Evolutionary conservation across 2,329 filamentous ascomycete genomes (phyloP).

Genomic region (Sporothrix euskadiensis): DNA sequence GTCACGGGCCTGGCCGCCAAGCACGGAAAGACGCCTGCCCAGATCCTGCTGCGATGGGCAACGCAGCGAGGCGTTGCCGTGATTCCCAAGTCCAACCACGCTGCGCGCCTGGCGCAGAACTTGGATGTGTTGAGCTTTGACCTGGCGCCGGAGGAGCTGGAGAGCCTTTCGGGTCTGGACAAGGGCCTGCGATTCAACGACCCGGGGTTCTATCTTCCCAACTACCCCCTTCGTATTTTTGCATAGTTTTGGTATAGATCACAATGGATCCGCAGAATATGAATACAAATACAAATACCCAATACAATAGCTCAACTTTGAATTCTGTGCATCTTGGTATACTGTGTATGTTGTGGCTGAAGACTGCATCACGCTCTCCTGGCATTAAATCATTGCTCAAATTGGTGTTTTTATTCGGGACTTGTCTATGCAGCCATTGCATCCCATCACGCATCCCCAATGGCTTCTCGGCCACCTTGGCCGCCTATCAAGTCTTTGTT

Average conservation of each 20-base stretch:
- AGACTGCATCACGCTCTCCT: too few relatives aligned
- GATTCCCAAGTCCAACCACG: slow-evolving; percentile 68
- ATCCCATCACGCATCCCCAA: not conserved
- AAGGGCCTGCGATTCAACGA: not conserved
- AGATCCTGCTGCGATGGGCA: slow-evolving; percentile 66
- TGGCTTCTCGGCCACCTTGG: not conserved
- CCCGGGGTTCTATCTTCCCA: not conserved
- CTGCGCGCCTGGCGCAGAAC: slow-evolving; percentile 53
- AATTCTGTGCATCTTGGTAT: too few relatives aligned
- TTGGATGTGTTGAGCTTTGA: slow-evolving; percentile 58
- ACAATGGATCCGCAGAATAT: too few relatives aligned
- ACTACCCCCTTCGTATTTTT: not conserved
- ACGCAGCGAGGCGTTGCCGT: slow-evolving; percentile 65
- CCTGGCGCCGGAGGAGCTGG: slow-evolving; percentile 54
- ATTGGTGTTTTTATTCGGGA: too few relatives aligned
- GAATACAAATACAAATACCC: too few relatives aligned
- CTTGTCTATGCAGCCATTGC: too few relatives aligned
- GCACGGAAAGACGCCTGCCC: slow-evolving; percentile 70
- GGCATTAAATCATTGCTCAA: too few relatives aligned
- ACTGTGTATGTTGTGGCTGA: too few relatives aligned
- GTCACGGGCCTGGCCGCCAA: slow-evolving; percentile 46
- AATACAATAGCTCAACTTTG: too few relatives aligned
- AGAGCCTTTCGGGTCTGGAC: slow-evolving; percentile 45
- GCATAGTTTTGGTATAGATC: not conserved
- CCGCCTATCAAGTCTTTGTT: not conserved